Conservation (phyloP, 176 grass and related monocot species). For the Otatea glauca region DNA sequence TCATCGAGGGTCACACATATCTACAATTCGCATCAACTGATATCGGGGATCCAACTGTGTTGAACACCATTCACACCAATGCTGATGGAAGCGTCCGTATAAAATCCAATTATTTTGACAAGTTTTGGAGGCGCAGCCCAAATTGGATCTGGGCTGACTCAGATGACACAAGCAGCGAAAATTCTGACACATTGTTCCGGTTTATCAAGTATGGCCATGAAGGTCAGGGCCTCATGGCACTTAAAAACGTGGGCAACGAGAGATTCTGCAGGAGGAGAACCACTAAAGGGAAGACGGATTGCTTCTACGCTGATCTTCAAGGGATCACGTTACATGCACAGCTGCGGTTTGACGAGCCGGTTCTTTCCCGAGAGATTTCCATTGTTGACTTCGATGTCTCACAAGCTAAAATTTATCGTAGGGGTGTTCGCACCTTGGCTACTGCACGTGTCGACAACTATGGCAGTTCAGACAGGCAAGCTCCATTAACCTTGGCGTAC, state of each 20-base stretch:
- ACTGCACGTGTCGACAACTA: too few relatives aligned
- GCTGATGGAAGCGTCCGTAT: neutral
- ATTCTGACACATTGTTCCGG: neutral
- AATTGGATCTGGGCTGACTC: conserved; percentile 6
- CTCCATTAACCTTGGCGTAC: too few relatives aligned
- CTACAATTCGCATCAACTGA: neutral
- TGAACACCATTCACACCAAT: neutral
- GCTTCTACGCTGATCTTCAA: too few relatives aligned
- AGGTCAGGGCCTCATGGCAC: neutral
- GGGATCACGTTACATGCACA: too few relatives aligned
- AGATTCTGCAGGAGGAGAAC: neutral
- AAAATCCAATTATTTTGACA: neutral
- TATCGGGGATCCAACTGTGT: neutral
- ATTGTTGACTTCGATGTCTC: too few relatives aligned
- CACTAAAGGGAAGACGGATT: too few relatives aligned
- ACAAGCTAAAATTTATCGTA: too few relatives aligned
- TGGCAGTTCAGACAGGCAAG: too few relatives aligned
- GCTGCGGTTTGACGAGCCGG: too few relatives aligned
- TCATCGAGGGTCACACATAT: neutral
- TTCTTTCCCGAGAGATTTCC: too few relatives aligned
- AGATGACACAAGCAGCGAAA: fast-evolving
- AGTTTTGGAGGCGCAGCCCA: conserved; percentile 18
- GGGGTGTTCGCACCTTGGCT: too few relatives aligned
- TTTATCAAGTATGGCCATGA: neutral
- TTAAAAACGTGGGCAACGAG: neutral